These are phyloP conservation scores for Camelina laxa DNA, from an alignment of 345 rosid genomes.

Conservation along the genomic window DNA sequence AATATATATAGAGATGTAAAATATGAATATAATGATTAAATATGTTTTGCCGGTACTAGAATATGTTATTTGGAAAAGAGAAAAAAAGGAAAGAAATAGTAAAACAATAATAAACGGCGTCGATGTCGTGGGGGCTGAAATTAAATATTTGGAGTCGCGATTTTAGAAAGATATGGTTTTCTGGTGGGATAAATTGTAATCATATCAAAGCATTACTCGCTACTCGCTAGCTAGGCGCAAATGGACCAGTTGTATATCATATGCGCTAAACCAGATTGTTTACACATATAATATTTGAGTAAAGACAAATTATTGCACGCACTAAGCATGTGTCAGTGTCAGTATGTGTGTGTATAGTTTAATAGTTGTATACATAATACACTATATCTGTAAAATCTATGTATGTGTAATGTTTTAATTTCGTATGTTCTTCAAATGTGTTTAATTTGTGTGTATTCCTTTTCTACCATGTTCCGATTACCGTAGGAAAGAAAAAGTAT, in stretches of 20 bases:
- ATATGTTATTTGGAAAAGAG: background rate
- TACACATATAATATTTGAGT: background rate
- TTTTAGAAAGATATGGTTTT: slow-evolving; percentile 39
- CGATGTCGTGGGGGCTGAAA: slow-evolving; percentile 34
- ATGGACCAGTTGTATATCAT: slow-evolving; percentile 37
- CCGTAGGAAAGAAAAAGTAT: background rate
- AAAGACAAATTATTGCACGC: slow-evolving; percentile 43
- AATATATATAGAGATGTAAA: slow-evolving; percentile 21
- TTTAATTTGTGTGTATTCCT: background rate
- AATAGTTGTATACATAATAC: background rate
- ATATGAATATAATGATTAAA: background rate
- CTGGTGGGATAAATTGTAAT: slow-evolving; percentile 38
- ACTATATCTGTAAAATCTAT: background rate
- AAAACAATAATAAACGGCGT: slow-evolving; percentile 31
- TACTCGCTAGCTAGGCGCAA: background rate
- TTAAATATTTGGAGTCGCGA: slow-evolving; percentile 24
- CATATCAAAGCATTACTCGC: slow-evolving; percentile 24
- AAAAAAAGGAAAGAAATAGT: background rate
- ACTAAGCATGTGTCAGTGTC: slow-evolving; percentile 34
- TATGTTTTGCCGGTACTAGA: background rate
- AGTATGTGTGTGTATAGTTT: background rate
- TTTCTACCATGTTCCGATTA: background rate
- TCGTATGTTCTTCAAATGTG: background rate
- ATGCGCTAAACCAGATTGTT: slow-evolving; percentile 27
- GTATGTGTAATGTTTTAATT: background rate